Conservation (phyloP, 495 filamentous ascomycete genomes). For the Parachaetomium inaequale region DNA sequence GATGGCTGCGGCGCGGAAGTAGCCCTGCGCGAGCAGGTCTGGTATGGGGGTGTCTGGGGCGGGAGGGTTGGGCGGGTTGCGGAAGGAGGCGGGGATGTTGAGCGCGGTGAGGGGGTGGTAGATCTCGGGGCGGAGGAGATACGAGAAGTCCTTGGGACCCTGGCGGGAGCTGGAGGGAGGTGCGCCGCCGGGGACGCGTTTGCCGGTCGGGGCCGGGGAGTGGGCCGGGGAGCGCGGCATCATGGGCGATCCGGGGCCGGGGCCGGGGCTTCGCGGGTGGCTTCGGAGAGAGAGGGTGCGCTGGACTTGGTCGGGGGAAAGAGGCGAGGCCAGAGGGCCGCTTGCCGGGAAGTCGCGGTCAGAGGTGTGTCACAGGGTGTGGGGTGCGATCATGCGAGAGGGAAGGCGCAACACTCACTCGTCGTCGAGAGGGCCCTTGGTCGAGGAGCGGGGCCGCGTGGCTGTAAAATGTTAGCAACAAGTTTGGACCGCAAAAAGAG, state of each 20-base stretch:
- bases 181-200: conserved; percentile 13
- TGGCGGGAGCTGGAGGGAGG: conserved; percentile 10
- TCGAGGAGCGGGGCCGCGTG: conserved; percentile 48
- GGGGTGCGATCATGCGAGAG: conserved; percentile 1
- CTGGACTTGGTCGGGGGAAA: conserved; percentile 19
- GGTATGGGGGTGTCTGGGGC: conserved; percentile 47
- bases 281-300: conserved; percentile 4
- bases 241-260: conserved; percentile 23
- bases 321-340: conserved; percentile 29
- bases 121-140: conserved; percentile 70
- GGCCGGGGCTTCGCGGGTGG: conserved; percentile 15
- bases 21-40: conserved; percentile 53
- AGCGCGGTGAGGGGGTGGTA: conserved; percentile 73
- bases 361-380: not conserved
- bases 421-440: conserved; percentile 55
- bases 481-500: no score
- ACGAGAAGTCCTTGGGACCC: conserved; percentile 67
- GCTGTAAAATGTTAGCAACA: conserved; percentile 31
- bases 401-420: conserved; percentile 44
- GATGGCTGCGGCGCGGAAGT: conserved; percentile 73
- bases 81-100: conserved; percentile 63
- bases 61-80: conserved; percentile 43
- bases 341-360: conserved; percentile 14
- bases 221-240: conserved; percentile 26
- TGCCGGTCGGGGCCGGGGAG: conserved; percentile 22